Base-by-base conservation (phyloP, 2,329 filamentous ascomycete species). In the Colletotrichum incanum region DNA sequence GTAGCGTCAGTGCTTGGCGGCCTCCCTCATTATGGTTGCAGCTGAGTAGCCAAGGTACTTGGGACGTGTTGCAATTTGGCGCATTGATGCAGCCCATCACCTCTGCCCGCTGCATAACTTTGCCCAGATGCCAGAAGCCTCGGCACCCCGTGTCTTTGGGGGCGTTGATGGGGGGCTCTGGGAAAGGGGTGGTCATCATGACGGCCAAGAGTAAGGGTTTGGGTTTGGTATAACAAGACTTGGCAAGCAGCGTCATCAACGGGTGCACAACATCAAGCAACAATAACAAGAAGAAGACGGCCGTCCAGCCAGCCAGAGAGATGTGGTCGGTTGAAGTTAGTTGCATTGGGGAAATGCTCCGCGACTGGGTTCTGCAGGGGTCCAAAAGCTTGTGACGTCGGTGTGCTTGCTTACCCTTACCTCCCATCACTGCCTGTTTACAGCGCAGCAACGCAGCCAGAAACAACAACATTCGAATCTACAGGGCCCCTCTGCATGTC, bases 1-100 rank as follows among this genome's bases (percentile, higher is more conserved):
- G 58, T 47, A 47, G 58, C 23, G 43, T 61, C 67, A 45, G 43
- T 56, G 60, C 39, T 50, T 45, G 67, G 67, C 67, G 65, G 67
- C 67, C 67, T 67, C 68, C 47, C 55, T 62, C 49, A 50, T 16
- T 16, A 37, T 8, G 39, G 43, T 41, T 9, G 58, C 58, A 47
- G 58, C 23, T 49, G 23, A 37, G 39, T 31, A 31, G 45, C 18
- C 37, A 58, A 26, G 55, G 2, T 39, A 18, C 7, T 39, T 26
- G 54, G 55, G 34, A 26, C 14, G 14, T 41, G 55, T 23, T 65
- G 45, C 62, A 66, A 60, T 47, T 23, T 47, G 47, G 37, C 18
- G 63, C 45, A 60, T 66, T 18, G 47, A 64, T 64, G 12, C 65
- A 49, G 28, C 16, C 37, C 39, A 11, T n/a, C 39, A 16, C 45